Conservation (phyloP, 2,329 filamentous ascomycete genomes). For the Exophiala oligosperma region DNA sequence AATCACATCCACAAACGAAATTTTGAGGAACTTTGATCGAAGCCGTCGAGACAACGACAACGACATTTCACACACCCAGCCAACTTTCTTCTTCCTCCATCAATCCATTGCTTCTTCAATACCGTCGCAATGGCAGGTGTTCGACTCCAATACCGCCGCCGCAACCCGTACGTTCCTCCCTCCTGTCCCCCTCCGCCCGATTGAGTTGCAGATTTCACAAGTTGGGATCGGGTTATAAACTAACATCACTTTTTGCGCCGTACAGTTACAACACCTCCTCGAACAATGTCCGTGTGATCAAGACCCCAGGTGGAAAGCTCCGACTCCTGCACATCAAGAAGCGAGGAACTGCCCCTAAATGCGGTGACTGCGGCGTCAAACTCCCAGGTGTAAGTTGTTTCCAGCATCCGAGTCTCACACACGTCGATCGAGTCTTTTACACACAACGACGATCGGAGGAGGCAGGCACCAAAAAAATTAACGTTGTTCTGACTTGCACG, state of each 20-base stretch:
- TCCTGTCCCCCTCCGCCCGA: slow-evolving; percentile 12
- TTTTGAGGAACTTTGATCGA: slow-evolving; percentile 3
- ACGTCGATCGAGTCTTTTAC: no score
- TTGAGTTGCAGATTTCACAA: not conserved
- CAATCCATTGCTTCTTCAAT: slow-evolving; percentile 16
- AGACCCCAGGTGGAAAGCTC: slow-evolving; percentile 94
- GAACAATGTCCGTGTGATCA: slow-evolving; percentile 94
- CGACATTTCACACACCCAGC: slow-evolving; percentile 10
- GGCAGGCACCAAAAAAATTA: not conserved
- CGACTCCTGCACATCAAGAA: slow-evolving; percentile 99
- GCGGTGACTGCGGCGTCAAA: slow-evolving; percentile 98
- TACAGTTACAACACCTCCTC: slow-evolving; percentile 94
- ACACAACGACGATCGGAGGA: no score
- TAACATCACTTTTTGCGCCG: not conserved
- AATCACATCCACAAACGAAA: slow-evolving; percentile 12
- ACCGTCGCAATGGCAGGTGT: slow-evolving; percentile 31
- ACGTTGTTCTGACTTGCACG: slow-evolving; percentile 8
- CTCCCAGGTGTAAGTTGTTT: slow-evolving; percentile 85
- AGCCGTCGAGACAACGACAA: slow-evolving; percentile 6
- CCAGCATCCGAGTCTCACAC: not conserved
- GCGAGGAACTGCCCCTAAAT: slow-evolving; percentile 97
- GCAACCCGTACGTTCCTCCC: slow-evolving; percentile 68
- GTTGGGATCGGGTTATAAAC: not conserved
- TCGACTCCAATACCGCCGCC: slow-evolving; percentile 62
- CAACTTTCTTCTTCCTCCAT: not conserved